Percentiles rank a stretch among this genome's conserved stretches.
phyloP scores from a whole-genome alignment of 768 basidiomycete species.

The Suillus bovinus region DNA sequence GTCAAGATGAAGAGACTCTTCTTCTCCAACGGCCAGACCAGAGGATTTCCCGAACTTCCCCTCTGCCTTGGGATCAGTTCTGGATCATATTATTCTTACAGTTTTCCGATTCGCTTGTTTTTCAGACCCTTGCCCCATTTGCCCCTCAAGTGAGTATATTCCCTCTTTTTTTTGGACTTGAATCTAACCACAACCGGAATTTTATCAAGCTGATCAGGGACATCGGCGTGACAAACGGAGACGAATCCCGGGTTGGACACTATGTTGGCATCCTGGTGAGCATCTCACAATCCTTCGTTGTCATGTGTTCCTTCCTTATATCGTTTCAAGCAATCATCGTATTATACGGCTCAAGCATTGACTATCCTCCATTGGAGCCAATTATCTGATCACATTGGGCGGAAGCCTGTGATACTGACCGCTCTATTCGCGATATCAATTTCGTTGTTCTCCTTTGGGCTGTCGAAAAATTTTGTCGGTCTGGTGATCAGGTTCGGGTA shows the following conservation, averaged over 20 bases:
- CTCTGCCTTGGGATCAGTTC: conserved; percentile 65
- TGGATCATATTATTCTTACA: conserved; percentile 64
- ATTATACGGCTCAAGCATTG: conserved; percentile 43
- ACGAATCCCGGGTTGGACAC: conserved; percentile 42
- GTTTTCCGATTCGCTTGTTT: conserved; percentile 69
- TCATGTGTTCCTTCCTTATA: neutral
- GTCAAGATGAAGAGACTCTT: conserved; percentile 49
- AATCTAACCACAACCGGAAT: neutral
- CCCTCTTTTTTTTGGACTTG: neutral
- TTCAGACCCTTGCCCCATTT: conserved; percentile 70
- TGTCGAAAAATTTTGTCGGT: conserved; percentile 40
- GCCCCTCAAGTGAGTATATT: conserved; percentile 52
- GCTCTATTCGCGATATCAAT: conserved; percentile 40
- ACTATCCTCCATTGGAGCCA: conserved; percentile 45
- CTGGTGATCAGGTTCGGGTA: conserved; percentile 34
- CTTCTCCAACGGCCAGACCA: conserved; percentile 37
- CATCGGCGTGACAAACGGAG: conserved; percentile 35
- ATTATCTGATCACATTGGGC: conserved; percentile 42
- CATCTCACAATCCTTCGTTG: neutral
- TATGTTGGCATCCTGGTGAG: conserved; percentile 43
- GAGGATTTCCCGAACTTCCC: conserved; percentile 33
- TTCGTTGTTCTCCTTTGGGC: conserved; percentile 42
- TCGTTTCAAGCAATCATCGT: conserved; percentile 39
- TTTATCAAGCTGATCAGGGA: conserved; percentile 12
- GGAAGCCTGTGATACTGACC: conserved; percentile 40